Evolutionary conservation across 352 stramenopile species (phyloP).

Genomic region (Phytopythium montanum): DNA sequence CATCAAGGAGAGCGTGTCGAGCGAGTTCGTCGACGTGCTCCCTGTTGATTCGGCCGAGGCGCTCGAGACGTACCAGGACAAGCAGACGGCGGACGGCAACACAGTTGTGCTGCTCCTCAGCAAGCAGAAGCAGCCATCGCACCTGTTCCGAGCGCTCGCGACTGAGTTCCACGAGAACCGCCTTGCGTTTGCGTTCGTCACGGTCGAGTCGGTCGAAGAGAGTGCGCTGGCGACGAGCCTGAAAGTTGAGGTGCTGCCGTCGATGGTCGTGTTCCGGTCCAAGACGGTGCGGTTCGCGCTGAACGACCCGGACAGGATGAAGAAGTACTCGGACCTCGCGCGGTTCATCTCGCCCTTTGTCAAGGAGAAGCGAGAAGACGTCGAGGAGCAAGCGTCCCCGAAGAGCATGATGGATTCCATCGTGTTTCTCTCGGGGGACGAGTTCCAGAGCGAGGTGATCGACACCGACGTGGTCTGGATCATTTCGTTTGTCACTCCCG

Average conservation of each 20-base stretch:
- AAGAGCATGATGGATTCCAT: conserved; percentile 20
- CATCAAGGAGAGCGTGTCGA: conserved; percentile 57
- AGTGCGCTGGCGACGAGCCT: conserved; percentile 29
- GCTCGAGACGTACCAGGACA: conserved; percentile 21
- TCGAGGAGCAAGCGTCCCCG: conserved; percentile 7
- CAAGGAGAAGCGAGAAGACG: conserved; percentile 9
- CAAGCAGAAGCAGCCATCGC: conserved; percentile 58
- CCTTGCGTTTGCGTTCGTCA: conserved; percentile 53
- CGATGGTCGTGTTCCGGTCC: conserved; percentile 45
- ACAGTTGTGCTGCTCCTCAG: conserved; percentile 51
- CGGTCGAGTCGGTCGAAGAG: conserved; percentile 24
- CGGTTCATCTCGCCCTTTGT: conserved; percentile 49
- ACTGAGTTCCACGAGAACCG: conserved; percentile 48
- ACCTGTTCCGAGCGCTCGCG: conserved; percentile 55
- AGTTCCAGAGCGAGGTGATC: conserved; percentile 53
- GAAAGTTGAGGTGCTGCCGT: conserved; percentile 33
- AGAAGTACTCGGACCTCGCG: conserved; percentile 53
- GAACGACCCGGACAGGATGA: conserved; percentile 36
- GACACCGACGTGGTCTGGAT: conserved; percentile 60
- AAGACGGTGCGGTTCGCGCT: conserved; percentile 25
- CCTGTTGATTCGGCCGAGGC: conserved; percentile 4
- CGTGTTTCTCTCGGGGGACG: conserved; percentile 31
- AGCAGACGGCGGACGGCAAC: conserved; percentile 12
- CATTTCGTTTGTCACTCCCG: conserved; percentile 45
- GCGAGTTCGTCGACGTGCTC: conserved; percentile 43